Evolutionary conservation across 2,329 filamentous ascomycete genomes (phyloP), one percentile per base, ranked within the genome.

Genomic region (Colletotrichum cordylinicola): DNA sequence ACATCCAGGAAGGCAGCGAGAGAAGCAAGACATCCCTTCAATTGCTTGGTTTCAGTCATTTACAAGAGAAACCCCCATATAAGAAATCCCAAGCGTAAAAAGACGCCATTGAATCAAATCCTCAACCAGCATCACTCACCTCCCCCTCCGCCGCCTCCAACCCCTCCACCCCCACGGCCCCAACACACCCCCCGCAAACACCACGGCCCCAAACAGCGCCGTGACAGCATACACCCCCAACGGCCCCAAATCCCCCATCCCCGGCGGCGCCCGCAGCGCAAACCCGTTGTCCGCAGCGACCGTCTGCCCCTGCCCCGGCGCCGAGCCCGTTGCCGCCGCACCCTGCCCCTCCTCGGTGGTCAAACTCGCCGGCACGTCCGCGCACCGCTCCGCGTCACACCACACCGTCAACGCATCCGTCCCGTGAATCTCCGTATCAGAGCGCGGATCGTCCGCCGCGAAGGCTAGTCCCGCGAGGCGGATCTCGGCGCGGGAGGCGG

Each of bases 241-340:
- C n/a, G 21, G n/a, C 4, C 71, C 66, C 39, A 74, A 8, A 8
- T 8, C 31, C 13, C 71, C 71, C 71, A 74, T 70, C 12, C 58
- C 39, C n/a, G 43, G 56, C 58, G 71, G 71, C 66, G 71, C 16
- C n/a, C 29, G 56, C 48, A 55, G 9, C 21, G 15, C 6, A 35
- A 48, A 65, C 71, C 12, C 9, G n/a, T 8, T n/a, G n/a, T n/a
- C 27, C 16, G 37, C 29, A 29, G 29, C 24, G 24, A 3, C 24
- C 24, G 24, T 24, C 24, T 24, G 24, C 24, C 24, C 24, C 24
- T 3, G 24, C 29, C 29, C 29, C 29, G 6, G 6, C 29, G 29
- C 6, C 29, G 37, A 9, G 8, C 4, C 37, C 16, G 37, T 39
- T 8, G n/a, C 60, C 35, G 21, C 16, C 37, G 37, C 16, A 16